Conservation (phyloP, 495 filamentous ascomycete genomes). For the Annulohypoxylon maeteangense region DNA sequence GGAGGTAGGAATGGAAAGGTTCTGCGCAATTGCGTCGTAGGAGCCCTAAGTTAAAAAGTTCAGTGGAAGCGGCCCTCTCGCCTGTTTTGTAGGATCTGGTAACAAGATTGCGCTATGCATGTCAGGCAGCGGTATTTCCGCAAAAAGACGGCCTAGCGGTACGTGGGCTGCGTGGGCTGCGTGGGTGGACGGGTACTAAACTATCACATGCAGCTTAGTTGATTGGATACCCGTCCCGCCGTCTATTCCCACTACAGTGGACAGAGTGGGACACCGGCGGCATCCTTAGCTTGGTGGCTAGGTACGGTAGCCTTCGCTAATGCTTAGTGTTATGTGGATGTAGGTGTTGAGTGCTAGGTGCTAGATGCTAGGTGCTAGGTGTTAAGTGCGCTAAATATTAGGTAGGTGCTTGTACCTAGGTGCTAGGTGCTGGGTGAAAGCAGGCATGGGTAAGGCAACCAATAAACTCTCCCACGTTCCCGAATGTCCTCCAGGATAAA, state of each 20-base stretch:
- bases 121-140: slow-evolving; percentile 4
- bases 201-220: slow-evolving; percentile 8
- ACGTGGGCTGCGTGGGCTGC: background rate
- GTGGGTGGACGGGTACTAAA: background rate
- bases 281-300: background rate
- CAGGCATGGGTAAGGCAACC: slow-evolving; percentile 5
- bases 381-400: background rate
- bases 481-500: background rate
- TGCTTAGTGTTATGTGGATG: too few relatives aligned
- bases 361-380: too few relatives aligned
- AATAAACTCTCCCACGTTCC: background rate
- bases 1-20: background rate
- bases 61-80: background rate
- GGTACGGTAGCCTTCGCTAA: background rate
- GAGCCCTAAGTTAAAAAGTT: background rate
- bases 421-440: background rate
- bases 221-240: background rate
- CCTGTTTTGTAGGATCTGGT: background rate
- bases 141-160: background rate
- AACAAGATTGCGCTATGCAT: slow-evolving; percentile 13
- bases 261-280: background rate
- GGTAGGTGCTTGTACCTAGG: too few relatives aligned
- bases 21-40: background rate
- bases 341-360: too few relatives aligned
- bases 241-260: background rate